phyloP scores from a whole-genome alignment of 2,329 filamentous ascomycete genomes.

The Aspergillus bombycis region DNA sequence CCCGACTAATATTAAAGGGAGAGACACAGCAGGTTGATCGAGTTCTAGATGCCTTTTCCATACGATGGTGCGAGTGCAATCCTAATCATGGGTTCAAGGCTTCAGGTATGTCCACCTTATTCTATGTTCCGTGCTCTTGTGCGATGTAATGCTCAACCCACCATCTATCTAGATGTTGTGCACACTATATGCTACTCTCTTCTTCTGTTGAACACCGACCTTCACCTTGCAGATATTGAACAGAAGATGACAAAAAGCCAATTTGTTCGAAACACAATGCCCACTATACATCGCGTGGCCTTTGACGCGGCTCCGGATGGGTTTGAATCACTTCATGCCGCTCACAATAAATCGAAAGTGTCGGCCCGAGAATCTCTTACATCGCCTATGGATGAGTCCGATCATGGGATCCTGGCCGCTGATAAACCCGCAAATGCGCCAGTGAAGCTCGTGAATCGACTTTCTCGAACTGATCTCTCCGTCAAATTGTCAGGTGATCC shows the following conservation, averaged over 20 bases:
- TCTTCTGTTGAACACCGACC: constrained; percentile 90
- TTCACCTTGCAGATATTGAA: constrained; percentile 93
- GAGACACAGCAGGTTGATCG: constrained; percentile 97
- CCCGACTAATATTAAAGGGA: constrained; percentile 77
- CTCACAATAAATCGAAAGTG: constrained; percentile 30
- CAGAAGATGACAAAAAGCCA: constrained; percentile 94
- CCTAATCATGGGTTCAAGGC: constrained; percentile 90
- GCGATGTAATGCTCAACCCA: constrained; percentile 9
- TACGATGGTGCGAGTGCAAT: constrained; percentile 92
- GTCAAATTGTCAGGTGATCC: constrained; percentile 34
- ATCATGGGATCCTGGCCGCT: constrained; percentile 18
- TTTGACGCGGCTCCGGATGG: constrained; percentile 71
- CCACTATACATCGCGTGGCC: constrained; percentile 78
- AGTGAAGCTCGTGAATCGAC: constrained; percentile 28
- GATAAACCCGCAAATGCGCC: constrained; percentile 24
- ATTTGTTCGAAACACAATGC: constrained; percentile 95
- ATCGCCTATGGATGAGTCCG: constrained; percentile 21
- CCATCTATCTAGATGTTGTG: constrained; percentile 72
- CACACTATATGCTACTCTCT: constrained; percentile 98
- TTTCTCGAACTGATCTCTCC: constrained; percentile 32
- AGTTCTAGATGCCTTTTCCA: constrained; percentile 85
- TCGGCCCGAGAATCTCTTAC: constrained; percentile 46
- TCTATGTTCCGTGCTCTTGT: neutral
- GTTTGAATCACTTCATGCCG: constrained; percentile 57
- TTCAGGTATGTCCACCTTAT: constrained; percentile 61